These are phyloP conservation scores for Starmerella powellii DNA, from an alignment of 805 yeast genomes.

Conservation along the genomic window DNA sequence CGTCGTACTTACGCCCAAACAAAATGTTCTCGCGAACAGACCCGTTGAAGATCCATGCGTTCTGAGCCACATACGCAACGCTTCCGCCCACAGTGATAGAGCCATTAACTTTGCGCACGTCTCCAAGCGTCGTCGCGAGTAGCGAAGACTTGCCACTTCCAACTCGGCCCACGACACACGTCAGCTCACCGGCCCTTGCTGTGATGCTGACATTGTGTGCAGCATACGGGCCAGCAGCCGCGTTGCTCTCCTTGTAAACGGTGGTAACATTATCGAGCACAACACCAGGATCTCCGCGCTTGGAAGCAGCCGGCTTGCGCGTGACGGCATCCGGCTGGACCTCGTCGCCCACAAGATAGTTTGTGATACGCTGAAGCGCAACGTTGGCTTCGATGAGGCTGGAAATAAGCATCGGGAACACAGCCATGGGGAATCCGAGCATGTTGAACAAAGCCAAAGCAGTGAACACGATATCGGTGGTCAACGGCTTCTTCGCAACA, in stretches of 20 bases:
- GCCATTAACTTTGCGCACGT: constrained; percentile 65
- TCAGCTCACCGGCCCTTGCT: constrained; percentile 67
- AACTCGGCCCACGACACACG: constrained; percentile 81
- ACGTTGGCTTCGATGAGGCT: constrained; percentile 73
- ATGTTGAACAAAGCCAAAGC: constrained; percentile 54
- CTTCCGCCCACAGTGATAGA: constrained; percentile 59
- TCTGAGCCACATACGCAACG: constrained; percentile 77
- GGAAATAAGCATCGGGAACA: constrained; percentile 82
- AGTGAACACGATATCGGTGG: constrained; percentile 77
- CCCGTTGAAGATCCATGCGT: constrained; percentile 96
- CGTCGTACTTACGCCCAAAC: constrained; percentile 50
- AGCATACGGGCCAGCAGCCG: constrained; percentile 42
- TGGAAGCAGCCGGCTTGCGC: constrained; percentile 47
- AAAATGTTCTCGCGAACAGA: constrained; percentile 64
- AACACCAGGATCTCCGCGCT: constrained; percentile 50
- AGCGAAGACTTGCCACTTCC: constrained; percentile 84
- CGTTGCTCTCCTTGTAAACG: constrained; percentile 45
- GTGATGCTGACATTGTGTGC: constrained; percentile 52
- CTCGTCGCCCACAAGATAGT: constrained; percentile 59
- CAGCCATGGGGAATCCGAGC: constrained; percentile 81
- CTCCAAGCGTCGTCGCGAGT: constrained; percentile 71
- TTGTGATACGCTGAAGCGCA: constrained; percentile 45
- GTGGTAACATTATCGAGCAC: constrained; percentile 30
- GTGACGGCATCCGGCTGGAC: constrained; percentile 69
- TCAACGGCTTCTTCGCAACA: constrained; percentile 50